Evolutionary conservation across 78 protist genomes (phyloP).

Genomic region (Dictyostelium citrinum): DNA sequence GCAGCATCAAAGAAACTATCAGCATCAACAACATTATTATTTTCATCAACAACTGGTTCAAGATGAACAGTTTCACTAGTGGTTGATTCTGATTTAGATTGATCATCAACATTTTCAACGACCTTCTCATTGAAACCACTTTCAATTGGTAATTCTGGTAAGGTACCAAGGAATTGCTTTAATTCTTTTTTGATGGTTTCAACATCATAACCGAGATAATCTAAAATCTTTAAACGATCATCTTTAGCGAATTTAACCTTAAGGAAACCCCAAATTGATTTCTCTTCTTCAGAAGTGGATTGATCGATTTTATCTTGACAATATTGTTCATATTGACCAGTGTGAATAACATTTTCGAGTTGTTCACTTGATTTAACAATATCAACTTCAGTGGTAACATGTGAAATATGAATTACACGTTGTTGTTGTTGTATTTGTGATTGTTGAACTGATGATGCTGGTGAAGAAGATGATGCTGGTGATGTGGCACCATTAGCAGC

Average conservation of each 20-base stretch:
- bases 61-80: not conserved
- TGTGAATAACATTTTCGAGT: conserved; percentile 18
- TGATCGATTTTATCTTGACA: conserved; percentile 56
- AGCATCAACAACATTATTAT: not conserved
- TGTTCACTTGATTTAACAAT: conserved; percentile 20
- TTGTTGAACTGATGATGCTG: not conserved
- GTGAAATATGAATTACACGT: not conserved
- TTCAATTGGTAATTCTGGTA: conserved; percentile 40
- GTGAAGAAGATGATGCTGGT: not conserved
- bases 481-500: not conserved
- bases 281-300: conserved; percentile 33
- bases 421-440: not conserved
- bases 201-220: conserved; percentile 70
- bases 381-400: conserved; percentile 60
- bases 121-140: not conserved
- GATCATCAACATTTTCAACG: not conserved
- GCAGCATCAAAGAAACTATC: not conserved
- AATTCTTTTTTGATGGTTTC: conserved; percentile 37
- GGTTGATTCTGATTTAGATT: not conserved
- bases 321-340: conserved; percentile 27
- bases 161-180: conserved; percentile 14
- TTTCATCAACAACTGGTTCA: not conserved
- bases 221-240: conserved; percentile 38
- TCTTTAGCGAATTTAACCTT: conserved; percentile 49
- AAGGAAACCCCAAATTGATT: conserved; percentile 75